Evolutionary conservation across 164 flowering plant genomes (phyloP), one percentile per base, ranked within the genome.

Genomic region (Brasenia schreberi): DNA sequence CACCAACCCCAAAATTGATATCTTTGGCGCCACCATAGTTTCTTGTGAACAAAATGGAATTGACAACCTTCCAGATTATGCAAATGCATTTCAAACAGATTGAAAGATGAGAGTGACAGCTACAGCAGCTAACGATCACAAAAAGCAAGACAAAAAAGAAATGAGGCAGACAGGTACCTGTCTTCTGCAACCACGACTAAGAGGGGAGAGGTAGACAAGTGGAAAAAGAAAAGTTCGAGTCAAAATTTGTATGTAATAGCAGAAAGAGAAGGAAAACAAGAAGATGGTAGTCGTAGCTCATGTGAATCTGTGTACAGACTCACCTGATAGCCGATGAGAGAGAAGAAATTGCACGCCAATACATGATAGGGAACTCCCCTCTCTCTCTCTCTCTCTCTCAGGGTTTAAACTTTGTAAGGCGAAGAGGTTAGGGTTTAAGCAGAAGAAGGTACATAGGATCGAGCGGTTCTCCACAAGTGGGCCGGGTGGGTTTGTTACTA

Each of bases 21-120:
- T 85, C 89, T 73, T 90, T 90, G 0, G 94, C 87, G 60, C 65
- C 89, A 23, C 27, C 53, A 83, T 88, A 90, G 66, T 72, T 75
- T 70, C 97, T 85, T 49, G 63, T 77, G 65, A 66, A 65, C 39
- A 81, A 45, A 65, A 79, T 19, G 71, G 84, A 62, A 64, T 84
- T 69, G 39, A 42, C 49, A 3, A 81, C 76, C 96, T 89, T 64
- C 59, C 43, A 45, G 53, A 45, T 45, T 45, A 45, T 45, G 7
- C 53, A 45, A 45, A 45, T 45, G 7, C 53, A 45, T 7, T 7
- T 12, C 1, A 7, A 45, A 45, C 53, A 45, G 12, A 45, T 7
- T 12, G 12, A 45, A 45, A 45, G 4, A 45, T 45, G 12, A 45
- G 12, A 45, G 5, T 7, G 12, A 45, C 53, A 45, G 5, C 11